Percentiles rank a stretch among this genome's conserved stretches.
Conservation (phyloP, 2,329 filamentous ascomycete species). For the Davidsoniella virescens region DNA sequence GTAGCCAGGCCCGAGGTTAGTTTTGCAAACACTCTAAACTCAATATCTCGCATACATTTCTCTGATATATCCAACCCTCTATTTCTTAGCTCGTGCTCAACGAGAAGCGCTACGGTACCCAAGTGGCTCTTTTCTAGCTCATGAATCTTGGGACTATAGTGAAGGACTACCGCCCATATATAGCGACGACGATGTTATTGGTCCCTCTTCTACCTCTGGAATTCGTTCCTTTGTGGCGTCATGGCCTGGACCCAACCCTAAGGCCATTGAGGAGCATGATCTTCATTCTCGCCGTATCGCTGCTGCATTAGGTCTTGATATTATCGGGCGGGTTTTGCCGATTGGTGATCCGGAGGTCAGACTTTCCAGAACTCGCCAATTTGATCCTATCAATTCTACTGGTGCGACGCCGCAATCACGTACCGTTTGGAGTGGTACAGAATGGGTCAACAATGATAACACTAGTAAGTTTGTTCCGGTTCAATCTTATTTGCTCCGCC, state of each 20-base stretch:
- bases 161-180: too few relatives aligned
- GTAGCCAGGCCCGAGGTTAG: constrained; percentile 8
- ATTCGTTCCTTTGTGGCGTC: constrained; percentile 39
- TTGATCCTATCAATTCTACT: constrained; percentile 13
- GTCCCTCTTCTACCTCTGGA: constrained; percentile 59
- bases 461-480: constrained; percentile 4
- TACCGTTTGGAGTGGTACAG: constrained; percentile 27
- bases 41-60: too few relatives aligned
- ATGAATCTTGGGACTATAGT: too few relatives aligned
- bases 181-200: constrained; percentile 1
- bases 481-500: neutral
- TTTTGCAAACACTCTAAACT: neutral
- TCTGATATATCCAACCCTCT: too few relatives aligned
- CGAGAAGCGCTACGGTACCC: too few relatives aligned
- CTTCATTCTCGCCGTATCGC: constrained; percentile 62
- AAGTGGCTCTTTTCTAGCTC: too few relatives aligned
- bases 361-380: constrained; percentile 19
- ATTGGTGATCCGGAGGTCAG: constrained; percentile 18
- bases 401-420: constrained; percentile 14
- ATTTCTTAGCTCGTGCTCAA: too few relatives aligned
- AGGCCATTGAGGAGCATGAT: constrained; percentile 42
- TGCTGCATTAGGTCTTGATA: constrained; percentile 65
- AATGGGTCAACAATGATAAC: constrained; percentile 20
- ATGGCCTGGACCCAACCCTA: constrained; percentile 27
- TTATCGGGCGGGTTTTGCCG: constrained; percentile 44